Evolutionary conservation across 169 alveolate genomes (phyloP), one percentile per base, ranked within the genome.

Genomic region (Plasmodium relictum): DNA sequence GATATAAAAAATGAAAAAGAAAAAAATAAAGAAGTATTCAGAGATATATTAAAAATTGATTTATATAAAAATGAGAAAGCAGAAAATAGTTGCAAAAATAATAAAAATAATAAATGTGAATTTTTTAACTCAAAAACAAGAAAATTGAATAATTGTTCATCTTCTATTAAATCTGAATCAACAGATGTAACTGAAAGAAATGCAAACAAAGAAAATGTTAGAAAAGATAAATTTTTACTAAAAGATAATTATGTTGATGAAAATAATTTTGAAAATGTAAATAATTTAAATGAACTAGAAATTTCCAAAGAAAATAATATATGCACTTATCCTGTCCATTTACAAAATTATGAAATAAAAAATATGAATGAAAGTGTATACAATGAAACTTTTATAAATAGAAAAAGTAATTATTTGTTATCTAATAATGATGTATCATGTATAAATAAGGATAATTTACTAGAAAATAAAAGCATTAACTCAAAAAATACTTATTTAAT

Each of bases 151-250:
- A 26, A 59, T 48, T 58, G 14, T 63, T 74, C 66, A 20, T 45
- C 74, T 18, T 74, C 88, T 59, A n/a, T 74, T 18, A 74, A 74
- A 42, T 74, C 88, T 5, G 88, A 74, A 24, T 74, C 88, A n/a
- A 74, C 88, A 56, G 88, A 74, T 37, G 88, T 74, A 59, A 74
- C 88, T 31, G 88, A 74, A 63, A 74, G 88, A 66, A 52, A 39
- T 6, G n/a, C 9, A 20, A 31, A 59, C 42, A 59, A 18, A 48
- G 31, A 59, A 58, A 31, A 59, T 24, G 16, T 74, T 50, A 37
- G 22, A 45, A 22, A 31, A 18, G 62, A 74, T 10, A 63, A 74
- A 50, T 14, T 14, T 45, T 18, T 41, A 9, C 45, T 6, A 52
- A 59, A 59, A 31, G 52, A 74, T 24, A 37, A 18, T 50, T 10